Percentiles rank a stretch among this genome's conserved stretches.
Evolutionary conservation across 176 grass and related monocot species (phyloP).

Genomic region (Raddia distichophylla): DNA sequence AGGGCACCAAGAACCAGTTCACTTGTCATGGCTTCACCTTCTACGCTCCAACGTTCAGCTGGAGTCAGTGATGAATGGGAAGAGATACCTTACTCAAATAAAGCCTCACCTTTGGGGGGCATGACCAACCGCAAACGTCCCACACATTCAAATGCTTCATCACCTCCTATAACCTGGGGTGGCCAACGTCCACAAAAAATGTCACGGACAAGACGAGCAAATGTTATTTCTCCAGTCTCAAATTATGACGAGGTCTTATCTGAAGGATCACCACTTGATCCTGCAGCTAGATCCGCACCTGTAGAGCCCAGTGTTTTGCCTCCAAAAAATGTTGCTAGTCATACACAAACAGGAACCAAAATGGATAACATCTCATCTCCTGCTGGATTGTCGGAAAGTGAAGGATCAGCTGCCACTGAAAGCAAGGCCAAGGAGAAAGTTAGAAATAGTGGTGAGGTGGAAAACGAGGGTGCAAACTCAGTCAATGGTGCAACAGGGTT

Average conservation of each 20-base stretch:
- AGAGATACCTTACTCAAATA: conserved; percentile 53
- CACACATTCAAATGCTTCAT: conserved; percentile 56
- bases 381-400: conserved; percentile 71
- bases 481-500: conserved; percentile 39
- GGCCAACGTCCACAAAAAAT: conserved; percentile 84
- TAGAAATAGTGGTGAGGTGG: conserved; percentile 56
- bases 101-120: conserved; percentile 59
- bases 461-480: conserved; percentile 45
- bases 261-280: conserved; percentile 67
- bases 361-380: conserved; percentile 57
- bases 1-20: conserved; percentile 66
- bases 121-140: conserved; percentile 63
- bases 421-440: conserved; percentile 71
- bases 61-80: conserved; percentile 67
- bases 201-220: conserved; percentile 73
- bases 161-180: conserved; percentile 74
- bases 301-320: conserved; percentile 29
- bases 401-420: conserved; percentile 52
- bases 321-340: conserved; percentile 34
- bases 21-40: conserved; percentile 57
- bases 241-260: conserved; percentile 75
- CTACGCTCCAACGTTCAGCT: conserved; percentile 61
- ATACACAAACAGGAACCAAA: conserved; percentile 36
- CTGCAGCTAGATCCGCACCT: conserved; percentile 48
- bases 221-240: conserved; percentile 88